A percentile compares a stretch with the other conserved stretches of the same genome.
These are phyloP conservation scores for Diutina neorugosa DNA, from an alignment of 1,139 yeast species.

Conservation along the genomic window DNA sequence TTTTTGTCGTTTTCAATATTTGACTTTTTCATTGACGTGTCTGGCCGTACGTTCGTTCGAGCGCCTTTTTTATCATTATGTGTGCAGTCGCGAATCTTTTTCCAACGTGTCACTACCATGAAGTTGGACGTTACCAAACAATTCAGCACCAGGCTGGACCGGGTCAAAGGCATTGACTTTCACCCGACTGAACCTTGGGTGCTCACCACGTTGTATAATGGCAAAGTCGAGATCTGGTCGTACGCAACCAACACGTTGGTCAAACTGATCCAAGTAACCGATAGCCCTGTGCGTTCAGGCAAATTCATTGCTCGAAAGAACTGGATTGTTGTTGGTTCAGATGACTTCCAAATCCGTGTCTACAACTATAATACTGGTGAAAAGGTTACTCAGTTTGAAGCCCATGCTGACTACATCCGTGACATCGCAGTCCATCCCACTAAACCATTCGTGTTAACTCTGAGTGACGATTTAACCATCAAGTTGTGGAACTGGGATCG, in stretches of 20 bases:
- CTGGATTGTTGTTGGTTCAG: conserved; percentile 95
- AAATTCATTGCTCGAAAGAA: conserved; percentile 90
- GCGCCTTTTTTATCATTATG: neutral
- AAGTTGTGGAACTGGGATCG: conserved; percentile 97
- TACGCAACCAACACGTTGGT: conserved; percentile 59
- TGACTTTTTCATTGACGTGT: neutral
- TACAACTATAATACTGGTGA: conserved; percentile 94
- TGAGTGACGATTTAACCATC: conserved; percentile 85
- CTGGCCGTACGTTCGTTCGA: neutral
- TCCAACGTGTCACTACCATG: conserved; percentile 13
- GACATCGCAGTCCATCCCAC: conserved; percentile 90
- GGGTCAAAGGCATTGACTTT: conserved; percentile 96
- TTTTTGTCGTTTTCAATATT: neutral
- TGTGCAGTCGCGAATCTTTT: neutral
- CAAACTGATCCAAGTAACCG: conserved; percentile 69
- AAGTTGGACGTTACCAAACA: conserved; percentile 52
- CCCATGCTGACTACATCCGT: conserved; percentile 94
- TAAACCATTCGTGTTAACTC: conserved; percentile 77
- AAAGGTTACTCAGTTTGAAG: conserved; percentile 88
- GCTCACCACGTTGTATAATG: conserved; percentile 74
- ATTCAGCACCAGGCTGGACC: conserved; percentile 79
- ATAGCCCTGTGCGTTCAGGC: conserved; percentile 92
- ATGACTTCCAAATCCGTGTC: conserved; percentile 87
- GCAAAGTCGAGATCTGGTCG: conserved; percentile 84
- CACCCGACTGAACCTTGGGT: conserved; percentile 98